Conservation (phyloP, 2,329 filamentous ascomycete genomes). For the Hyphodiscus sp. region DNA sequence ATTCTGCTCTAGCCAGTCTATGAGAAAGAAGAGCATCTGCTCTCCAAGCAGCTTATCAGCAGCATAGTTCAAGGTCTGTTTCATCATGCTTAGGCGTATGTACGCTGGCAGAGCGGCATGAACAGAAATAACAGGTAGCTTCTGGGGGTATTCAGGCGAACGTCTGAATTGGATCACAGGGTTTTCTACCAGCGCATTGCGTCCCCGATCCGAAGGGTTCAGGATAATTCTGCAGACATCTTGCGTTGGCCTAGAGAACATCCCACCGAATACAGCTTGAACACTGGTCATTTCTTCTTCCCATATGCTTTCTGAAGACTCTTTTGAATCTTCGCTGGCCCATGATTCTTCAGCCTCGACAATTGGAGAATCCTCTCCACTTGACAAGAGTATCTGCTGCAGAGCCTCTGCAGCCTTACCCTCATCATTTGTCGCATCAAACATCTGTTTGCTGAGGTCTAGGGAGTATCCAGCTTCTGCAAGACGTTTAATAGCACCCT, state of each 20-base stretch:
- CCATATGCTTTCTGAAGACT: constrained; percentile 63
- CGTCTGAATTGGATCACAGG: constrained; percentile 61
- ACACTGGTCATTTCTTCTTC: constrained; percentile 78
- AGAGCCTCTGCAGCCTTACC: constrained; percentile 70
- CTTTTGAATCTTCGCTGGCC: constrained; percentile 35
- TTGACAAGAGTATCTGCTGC: constrained; percentile 59
- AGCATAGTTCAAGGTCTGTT: constrained; percentile 67
- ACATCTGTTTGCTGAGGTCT: constrained; percentile 74
- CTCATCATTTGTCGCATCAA: constrained; percentile 69
- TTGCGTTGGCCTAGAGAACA: constrained; percentile 54
- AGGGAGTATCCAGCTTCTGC: constrained; percentile 76
- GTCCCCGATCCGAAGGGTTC: constrained; percentile 45
- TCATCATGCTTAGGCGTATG: constrained; percentile 82
- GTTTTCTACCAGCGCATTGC: constrained; percentile 45
- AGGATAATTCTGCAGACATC: constrained; percentile 67
- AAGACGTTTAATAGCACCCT: constrained; percentile 76
- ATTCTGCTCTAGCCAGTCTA: constrained; percentile 87
- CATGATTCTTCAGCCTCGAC: constrained; percentile 34
- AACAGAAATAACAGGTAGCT: constrained; percentile 63
- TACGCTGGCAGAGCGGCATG: constrained; percentile 75
- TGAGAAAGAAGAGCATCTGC: constrained; percentile 83
- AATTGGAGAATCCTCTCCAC: constrained; percentile 31
- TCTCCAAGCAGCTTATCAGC: constrained; percentile 68
- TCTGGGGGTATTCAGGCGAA: constrained; percentile 65
- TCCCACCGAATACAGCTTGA: constrained; percentile 77